Percentiles rank a stretch among this genome's conserved stretches.
phyloP scores from a whole-genome alignment of 2,329 filamentous ascomycete species.

The Penicillium sp. region DNA sequence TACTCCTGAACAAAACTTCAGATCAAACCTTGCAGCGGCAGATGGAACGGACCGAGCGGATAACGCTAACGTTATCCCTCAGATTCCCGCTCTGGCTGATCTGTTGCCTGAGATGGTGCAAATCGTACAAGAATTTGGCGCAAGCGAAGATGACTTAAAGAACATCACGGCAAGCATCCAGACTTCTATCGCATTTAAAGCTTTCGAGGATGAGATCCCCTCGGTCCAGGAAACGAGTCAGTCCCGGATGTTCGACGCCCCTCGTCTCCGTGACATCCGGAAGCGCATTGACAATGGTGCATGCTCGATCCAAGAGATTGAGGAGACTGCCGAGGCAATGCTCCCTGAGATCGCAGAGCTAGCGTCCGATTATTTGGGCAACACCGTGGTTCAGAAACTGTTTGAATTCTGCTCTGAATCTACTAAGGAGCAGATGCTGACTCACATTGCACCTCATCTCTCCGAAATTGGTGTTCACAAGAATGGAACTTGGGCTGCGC shows the following conservation, averaged over 20 bases:
- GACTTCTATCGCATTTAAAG: constrained; percentile 69
- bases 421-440: constrained; percentile 86
- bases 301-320: constrained; percentile 80
- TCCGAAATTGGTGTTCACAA: constrained; percentile 98
- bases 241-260: constrained; percentile 85
- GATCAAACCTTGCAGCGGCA: constrained; percentile 25
- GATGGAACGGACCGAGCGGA: constrained; percentile 33
- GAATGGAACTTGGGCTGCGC: constrained; percentile 98
- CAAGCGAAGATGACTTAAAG: constrained; percentile 70
- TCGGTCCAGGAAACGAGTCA: constrained; percentile 83
- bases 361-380: constrained; percentile 92
- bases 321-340: constrained; percentile 90
- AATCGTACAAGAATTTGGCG: constrained; percentile 87
- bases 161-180: constrained; percentile 73
- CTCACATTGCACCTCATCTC: constrained; percentile 82
- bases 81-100: constrained; percentile 70
- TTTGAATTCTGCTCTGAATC: constrained; percentile 94
- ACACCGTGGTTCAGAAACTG: constrained; percentile 98
- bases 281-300: constrained; percentile 97
- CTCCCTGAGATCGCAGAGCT: constrained; percentile 94
- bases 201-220: constrained; percentile 81
- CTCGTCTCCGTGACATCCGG: constrained; percentile 88
- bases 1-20: constrained; percentile 77
- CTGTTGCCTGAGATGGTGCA: constrained; percentile 78
- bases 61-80: constrained; percentile 42